These are phyloP conservation scores for Lichtheimia hyalospora DNA, from an alignment of 371 early-diverging fungal genomes.

Conservation along the genomic window DNA sequence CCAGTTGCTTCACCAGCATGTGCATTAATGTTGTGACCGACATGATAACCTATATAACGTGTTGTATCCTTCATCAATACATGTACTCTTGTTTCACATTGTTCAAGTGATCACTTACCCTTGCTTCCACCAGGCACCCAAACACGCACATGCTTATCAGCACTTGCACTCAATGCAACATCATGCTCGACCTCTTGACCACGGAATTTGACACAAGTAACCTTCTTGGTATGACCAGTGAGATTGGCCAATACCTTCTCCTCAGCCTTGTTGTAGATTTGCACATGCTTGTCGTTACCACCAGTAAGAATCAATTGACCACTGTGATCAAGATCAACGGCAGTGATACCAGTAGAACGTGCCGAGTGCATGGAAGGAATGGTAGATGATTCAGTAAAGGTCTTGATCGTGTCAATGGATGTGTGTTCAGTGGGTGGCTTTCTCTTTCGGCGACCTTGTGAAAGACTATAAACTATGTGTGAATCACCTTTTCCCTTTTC, in stretches of 20 bases:
- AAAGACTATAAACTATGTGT: constrained; percentile 38
- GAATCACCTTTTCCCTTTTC: not conserved
- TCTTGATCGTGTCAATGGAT: constrained; percentile 65
- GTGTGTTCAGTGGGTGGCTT: constrained; percentile 78
- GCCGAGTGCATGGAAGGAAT: constrained; percentile 76
- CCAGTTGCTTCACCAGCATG: constrained; percentile 75
- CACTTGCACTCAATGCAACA: constrained; percentile 71
- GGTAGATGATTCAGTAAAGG: constrained; percentile 51
- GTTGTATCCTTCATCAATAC: not conserved
- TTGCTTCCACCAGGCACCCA: constrained; percentile 56
- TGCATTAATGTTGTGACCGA: constrained; percentile 57
- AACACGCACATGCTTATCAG: constrained; percentile 82
- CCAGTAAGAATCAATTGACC: constrained; percentile 75
- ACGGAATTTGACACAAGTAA: constrained; percentile 71
- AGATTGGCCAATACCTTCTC: constrained; percentile 71
- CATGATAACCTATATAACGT: constrained; percentile 44
- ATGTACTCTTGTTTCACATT: not conserved
- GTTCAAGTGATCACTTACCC: not conserved
- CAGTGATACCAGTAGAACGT: constrained; percentile 77
- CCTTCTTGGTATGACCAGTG: constrained; percentile 81
- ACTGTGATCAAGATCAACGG: constrained; percentile 64
- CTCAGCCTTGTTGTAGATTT: constrained; percentile 63
- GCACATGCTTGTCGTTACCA: constrained; percentile 79
- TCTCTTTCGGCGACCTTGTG: constrained; percentile 81
- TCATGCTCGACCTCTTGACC: constrained; percentile 55